Conservation (phyloP, 176 grass and related monocot genomes). For the Oryza officinalis region DNA sequence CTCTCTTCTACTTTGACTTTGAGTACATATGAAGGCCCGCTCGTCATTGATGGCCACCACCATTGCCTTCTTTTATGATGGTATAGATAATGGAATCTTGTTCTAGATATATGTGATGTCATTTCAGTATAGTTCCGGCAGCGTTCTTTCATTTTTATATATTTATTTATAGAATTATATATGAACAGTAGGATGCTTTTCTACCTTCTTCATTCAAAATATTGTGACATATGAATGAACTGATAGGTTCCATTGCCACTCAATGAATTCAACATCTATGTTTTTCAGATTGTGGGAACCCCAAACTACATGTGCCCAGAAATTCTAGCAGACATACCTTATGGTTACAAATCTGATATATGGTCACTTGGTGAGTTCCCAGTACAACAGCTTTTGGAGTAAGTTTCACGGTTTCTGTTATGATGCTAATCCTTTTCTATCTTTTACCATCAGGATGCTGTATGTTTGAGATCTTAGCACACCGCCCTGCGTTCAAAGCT, state of each 20-base stretch:
- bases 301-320: slow-evolving; percentile 94
- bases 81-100: background rate
- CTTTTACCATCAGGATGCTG: slow-evolving; percentile 68
- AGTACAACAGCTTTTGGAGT: background rate
- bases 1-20: no score
- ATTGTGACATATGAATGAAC: background rate
- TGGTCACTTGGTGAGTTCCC: slow-evolving; percentile 72
- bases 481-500: slow-evolving; percentile 78
- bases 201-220: background rate
- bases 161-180: background rate
- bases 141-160: background rate
- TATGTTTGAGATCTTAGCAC: slow-evolving; percentile 95
- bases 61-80: no score
- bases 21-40: no score
- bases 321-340: slow-evolving; percentile 83
- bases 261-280: background rate
- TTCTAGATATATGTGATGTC: background rate
- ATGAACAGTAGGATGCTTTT: background rate
- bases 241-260: background rate
- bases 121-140: background rate
- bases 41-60: no score
- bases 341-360: slow-evolving; percentile 87
- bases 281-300: slow-evolving; percentile 76
- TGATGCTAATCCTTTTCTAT: slow-evolving; percentile 1
- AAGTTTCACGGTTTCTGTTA: background rate